Conservation (phyloP, 768 basidiomycete species). For the Russula foetens region DNA sequence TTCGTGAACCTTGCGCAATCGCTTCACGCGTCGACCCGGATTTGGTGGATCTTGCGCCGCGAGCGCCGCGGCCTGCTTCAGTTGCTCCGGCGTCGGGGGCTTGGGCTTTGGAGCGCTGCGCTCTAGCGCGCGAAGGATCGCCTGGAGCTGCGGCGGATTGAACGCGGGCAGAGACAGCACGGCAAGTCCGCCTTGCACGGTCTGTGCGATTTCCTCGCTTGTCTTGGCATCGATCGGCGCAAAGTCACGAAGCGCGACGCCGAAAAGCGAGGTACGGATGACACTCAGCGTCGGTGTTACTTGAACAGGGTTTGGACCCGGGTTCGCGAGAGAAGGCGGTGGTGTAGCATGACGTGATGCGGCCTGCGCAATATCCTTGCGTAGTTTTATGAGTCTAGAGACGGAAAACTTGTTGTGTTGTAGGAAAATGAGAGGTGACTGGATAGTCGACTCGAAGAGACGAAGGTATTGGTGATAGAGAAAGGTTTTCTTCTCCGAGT, state of each 20-base stretch:
- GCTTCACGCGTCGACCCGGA: conserved; percentile 64
- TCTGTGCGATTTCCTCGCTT: conserved; percentile 45
- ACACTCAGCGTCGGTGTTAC: conserved; percentile 44
- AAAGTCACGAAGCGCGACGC: conserved; percentile 63
- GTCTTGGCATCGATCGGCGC: conserved; percentile 41
- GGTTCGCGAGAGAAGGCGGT: conserved; percentile 28
- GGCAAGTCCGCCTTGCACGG: conserved; percentile 53
- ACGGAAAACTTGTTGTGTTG: conserved; percentile 71
- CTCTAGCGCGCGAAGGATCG: conserved; percentile 58
- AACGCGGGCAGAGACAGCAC: conserved; percentile 58
- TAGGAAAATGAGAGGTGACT: conserved; percentile 68
- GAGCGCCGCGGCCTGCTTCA: conserved; percentile 37
- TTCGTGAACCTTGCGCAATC: conserved; percentile 41
- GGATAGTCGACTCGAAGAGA: conserved; percentile 50
- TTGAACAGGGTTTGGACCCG: conserved; percentile 23
- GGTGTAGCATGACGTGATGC: conserved; percentile 28
- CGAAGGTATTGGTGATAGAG: conserved; percentile 74
- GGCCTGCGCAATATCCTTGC: conserved; percentile 57
- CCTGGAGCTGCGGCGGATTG: conserved; percentile 63
- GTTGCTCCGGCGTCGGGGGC: conserved; percentile 43
- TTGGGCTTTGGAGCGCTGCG: conserved; percentile 55
- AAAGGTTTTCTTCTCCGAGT: conserved; percentile 70
- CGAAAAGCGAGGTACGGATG: conserved; percentile 72
- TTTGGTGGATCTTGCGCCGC: conserved; percentile 56
- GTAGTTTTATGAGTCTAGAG: conserved; percentile 55